phyloP scores from a whole-genome alignment of 441 rosid species.

The Cnidoscolus chayamansa region DNA sequence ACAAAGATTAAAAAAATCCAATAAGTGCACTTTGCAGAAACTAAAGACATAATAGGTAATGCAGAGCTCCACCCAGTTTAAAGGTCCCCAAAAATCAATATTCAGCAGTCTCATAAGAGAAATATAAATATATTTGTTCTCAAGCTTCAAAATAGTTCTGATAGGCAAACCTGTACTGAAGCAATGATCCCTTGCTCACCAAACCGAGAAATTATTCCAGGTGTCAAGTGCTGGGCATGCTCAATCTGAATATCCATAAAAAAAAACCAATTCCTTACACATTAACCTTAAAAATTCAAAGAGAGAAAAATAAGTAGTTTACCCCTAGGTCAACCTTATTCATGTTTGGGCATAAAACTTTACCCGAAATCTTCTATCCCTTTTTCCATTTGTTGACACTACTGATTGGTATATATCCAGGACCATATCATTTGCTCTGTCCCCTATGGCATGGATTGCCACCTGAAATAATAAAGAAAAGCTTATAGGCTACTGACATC shows the following conservation, averaged over 20 bases:
- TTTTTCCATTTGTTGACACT: slow-evolving; percentile 56
- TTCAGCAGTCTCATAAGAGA: too few relatives aligned
- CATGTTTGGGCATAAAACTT: slow-evolving; percentile 26
- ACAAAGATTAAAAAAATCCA: not conserved
- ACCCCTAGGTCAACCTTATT: slow-evolving; percentile 6
- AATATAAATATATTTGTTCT: not conserved
- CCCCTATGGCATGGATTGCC: slow-evolving; percentile 91
- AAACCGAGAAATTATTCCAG: slow-evolving; percentile 57
- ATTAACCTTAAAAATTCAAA: not conserved
- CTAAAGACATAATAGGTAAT: not conserved
- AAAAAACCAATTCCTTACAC: not conserved
- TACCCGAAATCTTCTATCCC: slow-evolving; percentile 85
- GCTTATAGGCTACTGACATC: not conserved
- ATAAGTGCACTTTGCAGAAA: not conserved
- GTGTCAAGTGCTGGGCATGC: slow-evolving; percentile 84
- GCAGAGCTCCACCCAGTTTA: not conserved
- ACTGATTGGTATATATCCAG: slow-evolving; percentile 63
- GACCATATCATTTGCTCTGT: slow-evolving; percentile 76
- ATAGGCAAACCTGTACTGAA: slow-evolving; percentile 63
- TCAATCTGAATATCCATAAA: slow-evolving; percentile 50
- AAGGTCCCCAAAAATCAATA: not conserved
- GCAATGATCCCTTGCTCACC: slow-evolving; percentile 69
- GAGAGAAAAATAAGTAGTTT: not conserved
- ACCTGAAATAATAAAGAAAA: slow-evolving; percentile 45
- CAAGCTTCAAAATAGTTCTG: slow-evolving; percentile 7